Base-by-base conservation (phyloP, 1,139 yeast genomes). In the Waltiozyma sp. region DNA sequence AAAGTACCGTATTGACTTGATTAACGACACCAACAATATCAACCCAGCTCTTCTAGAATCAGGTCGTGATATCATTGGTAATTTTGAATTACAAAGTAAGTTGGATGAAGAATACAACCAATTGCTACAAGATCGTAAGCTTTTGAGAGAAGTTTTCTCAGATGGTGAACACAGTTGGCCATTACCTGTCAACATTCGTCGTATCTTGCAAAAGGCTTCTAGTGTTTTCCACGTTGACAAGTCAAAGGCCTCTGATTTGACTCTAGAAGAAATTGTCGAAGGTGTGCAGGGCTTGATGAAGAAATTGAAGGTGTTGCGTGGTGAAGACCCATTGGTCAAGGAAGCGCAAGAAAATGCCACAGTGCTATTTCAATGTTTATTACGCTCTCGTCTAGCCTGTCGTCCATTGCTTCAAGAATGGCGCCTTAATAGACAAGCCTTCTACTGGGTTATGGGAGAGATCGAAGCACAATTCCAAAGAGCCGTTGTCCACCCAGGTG, bases 101-200 rank as follows among this genome's bases (percentile, higher is more conserved):
- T 70, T 91, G 52, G 97, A 93, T 60, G 80, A 74, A 53, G 99
- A 93, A 65, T 91, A 77, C 60, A 71, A 72, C 28, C 95, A 87
- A 59, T 72, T 93, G 49, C 61, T 72, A 40, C 69, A 68, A 19
- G 99, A 93, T 56, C 85, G 99, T 66, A 67, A 66, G 34, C 80
- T 81, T 56, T 69, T 93, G 59, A 80, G 98, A 66, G 74, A 75
- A 37, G 86, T 89, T 44, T 93, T 93, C 70, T 75, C 84, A 41
- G 88, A 84, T 56, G 97, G 98, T 69, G 99, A 93, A 59, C 81
- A 78, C 57, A 85, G 81, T 59, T 91, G 97, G 96, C 98, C 97
- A 51, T 72, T 93, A 55, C 99, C 99, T 19, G 98, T 91, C 39
- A 93, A 93, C 58, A 77, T 93, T 56, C 85, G 96, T 62, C 95